A percentile compares a stretch with the other conserved stretches of the same genome.
Evolutionary conservation across 441 rosid species (phyloP).

Genomic region (Populus hybrid): DNA sequence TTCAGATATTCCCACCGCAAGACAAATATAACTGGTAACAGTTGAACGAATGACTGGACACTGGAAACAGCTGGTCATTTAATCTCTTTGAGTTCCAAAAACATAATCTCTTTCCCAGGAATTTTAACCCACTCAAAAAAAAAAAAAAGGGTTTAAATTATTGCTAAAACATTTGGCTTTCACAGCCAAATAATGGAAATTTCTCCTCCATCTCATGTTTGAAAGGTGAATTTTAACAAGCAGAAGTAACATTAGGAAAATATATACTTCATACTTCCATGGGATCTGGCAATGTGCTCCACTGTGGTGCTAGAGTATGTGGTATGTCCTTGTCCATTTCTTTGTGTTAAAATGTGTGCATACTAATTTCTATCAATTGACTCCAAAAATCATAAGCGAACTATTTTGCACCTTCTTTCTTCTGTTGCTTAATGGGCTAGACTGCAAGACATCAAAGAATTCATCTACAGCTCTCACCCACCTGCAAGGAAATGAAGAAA

Average conservation of each 20-base stretch:
- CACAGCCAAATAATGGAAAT: not conserved
- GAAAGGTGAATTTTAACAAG: not conserved
- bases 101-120: not conserved
- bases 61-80: not conserved
- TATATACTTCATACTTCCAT: not conserved
- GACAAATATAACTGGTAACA: not conserved
- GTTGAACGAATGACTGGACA: not conserved
- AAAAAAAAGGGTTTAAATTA: not conserved
- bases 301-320: not conserved
- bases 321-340: not conserved
- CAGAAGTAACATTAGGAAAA: not conserved
- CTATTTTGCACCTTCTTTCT: slow-evolving; percentile 43
- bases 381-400: not conserved
- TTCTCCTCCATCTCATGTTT: not conserved
- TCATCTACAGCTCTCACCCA: slow-evolving; percentile 81
- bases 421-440: slow-evolving; percentile 45
- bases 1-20: not conserved
- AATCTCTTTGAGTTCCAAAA: not conserved
- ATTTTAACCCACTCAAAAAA: not conserved
- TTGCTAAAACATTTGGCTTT: not conserved
- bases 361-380: not conserved
- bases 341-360: not conserved
- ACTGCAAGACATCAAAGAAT: slow-evolving; percentile 54
- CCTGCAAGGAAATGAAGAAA: slow-evolving; percentile 45
- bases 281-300: not conserved